Base-by-base conservation (phyloP, 495 filamentous ascomycete genomes). In the Penicillium riverlandense region DNA sequence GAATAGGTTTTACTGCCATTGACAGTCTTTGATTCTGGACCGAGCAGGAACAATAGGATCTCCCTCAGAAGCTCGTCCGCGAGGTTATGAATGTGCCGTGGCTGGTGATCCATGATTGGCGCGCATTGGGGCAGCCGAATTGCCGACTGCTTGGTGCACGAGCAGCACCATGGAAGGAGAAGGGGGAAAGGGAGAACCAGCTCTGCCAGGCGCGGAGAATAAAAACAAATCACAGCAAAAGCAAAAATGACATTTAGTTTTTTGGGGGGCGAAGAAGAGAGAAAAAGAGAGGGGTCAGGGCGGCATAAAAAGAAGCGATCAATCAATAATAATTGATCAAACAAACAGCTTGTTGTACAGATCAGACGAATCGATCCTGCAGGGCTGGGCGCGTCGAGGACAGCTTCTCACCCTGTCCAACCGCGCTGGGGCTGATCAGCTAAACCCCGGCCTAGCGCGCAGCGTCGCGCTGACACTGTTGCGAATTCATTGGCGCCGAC, bases 21-120 rank as follows among this genome's bases (percentile, higher is more conserved):
- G n/a, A 37, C 12, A 8, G 36, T 38, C 29, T 43, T 35, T 7
- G 47, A 22, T 29, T 51, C 45, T 14, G 53, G 43, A 7, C 53
- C 53, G 11, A 67, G 44, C 11, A 72, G 37, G 38, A 62, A 69
- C 13, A 48, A 55, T 13, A 72, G 69, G 22, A 87, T 79, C 30
- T 75, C 65, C 48, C 66, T 72, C 35, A 85, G 62, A 27, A 87
- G 55, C 55, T 87, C 83, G 54, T 78, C 75, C 27, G 80, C 76
- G 28, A 85, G 61, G 41, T 66, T 57, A 29, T 71, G 63, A 55
- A 83, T 73, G 51, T 54, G 57, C 54, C 58, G 53, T 40, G 50
- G 53, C 41, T 50, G 48, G 44, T 22, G 22, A 6, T 59, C 54
- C 63, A 69, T 73, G 54, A 46, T 69, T 54, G 54, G 53, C 52